Evolutionary conservation across 257 asterid species (phyloP).

Genomic region (Solanum pinnatisectum): DNA sequence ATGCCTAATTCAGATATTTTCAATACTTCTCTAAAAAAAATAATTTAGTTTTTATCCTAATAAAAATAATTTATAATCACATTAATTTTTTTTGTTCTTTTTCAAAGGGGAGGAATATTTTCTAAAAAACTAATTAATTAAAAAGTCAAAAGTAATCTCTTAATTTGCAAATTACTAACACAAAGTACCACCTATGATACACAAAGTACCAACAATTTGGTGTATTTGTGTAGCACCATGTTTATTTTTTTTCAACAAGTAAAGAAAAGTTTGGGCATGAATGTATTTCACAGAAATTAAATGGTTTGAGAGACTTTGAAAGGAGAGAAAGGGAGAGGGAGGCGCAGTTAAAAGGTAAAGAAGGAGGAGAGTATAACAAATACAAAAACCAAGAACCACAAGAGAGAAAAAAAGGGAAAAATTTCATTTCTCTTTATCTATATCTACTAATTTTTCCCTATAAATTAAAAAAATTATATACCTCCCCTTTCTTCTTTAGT

Average conservation of each 20-base stretch:
- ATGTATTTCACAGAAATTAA: background rate
- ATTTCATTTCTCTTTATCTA: background rate
- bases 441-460: background rate
- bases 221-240: background rate
- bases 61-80: background rate
- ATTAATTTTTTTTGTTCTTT: background rate
- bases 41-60: background rate
- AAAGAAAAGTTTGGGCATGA: background rate
- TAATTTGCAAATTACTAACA: background rate
- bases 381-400: background rate
- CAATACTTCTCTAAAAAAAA: background rate
- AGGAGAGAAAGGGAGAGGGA: conserved; percentile 3
- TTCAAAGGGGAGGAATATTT: background rate
- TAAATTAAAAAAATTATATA: background rate
- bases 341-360: conserved; percentile 5
- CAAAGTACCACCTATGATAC: background rate
- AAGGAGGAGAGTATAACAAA: background rate
- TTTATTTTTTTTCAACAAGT: background rate
- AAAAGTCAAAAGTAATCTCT: background rate
- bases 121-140: background rate
- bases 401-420: background rate
- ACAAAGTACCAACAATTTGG: background rate
- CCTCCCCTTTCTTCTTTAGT: background rate
- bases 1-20: background rate
- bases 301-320: background rate